Base-by-base conservation (phyloP, 164 flowering plant genomes). In the Magnolia changhungtana region DNA sequence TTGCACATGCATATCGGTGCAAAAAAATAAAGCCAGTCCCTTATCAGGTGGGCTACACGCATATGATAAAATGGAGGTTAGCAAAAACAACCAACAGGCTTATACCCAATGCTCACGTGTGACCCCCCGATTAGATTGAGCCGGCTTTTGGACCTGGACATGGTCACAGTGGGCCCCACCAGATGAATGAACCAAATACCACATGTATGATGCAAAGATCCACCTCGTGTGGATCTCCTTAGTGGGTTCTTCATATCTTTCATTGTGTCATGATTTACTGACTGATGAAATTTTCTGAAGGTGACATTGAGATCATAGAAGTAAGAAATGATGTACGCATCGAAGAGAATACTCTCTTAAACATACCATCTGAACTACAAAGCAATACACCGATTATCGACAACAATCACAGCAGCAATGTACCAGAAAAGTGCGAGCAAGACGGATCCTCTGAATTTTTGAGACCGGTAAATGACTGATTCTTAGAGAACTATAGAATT, bases 401-500 rank as follows among this genome's bases (percentile, higher is more conserved):
- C 72, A 82, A 76, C 67, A 79, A 78, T 70, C 74, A 79, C 69
- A 75, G 23, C 76, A 76, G 50, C 75, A 82, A 71, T 52, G 63
- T 59, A 13, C 55, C 81, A 75, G 79, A 81, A 67, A 50, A 23
- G 61, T 71, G 21, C 64, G 81, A 80, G 78, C 83, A 66, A 76
- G 69, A 73, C 74, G 77, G 50, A 74, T 45, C 76, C 78, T 68
- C 76, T 9, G 67, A 75, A 69, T 29, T 73, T 82, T 75, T 73
- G 67, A 78, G 74, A 78, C 74, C 63, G 88, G 94, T 90, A 80
- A 81, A 23, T 16, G 51, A 4, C 52, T 79, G 69, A 52, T 37
- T 20, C 1, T 51, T 21, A 65, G 49, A 58, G 9, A 59, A 27
- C 24, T 29, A 18, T 29, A 29, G 7, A 9, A 52, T 14, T 52